Conservation (phyloP, 1,284 basidiomycete species). For the Ganoderma multipileum region DNA sequence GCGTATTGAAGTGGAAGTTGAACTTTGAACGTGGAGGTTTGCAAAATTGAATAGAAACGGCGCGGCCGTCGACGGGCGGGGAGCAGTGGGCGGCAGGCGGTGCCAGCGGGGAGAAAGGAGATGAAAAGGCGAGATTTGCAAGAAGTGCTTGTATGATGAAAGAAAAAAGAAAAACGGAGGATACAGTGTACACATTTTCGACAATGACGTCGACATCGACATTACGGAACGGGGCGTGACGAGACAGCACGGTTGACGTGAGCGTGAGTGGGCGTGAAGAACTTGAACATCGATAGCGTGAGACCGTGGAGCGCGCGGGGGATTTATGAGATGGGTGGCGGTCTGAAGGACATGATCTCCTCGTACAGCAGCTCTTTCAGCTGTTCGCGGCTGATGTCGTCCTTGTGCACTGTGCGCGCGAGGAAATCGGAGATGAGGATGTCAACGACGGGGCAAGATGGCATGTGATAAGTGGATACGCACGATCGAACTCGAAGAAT, state of each 20-base stretch:
- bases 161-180: background rate
- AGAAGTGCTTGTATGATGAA: background rate
- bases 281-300: slow-evolving; percentile 5
- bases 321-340: slow-evolving; percentile 60
- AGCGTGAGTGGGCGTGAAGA: slow-evolving; percentile 10
- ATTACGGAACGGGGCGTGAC: slow-evolving; percentile 6
- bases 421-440: background rate
- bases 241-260: slow-evolving; percentile 21
- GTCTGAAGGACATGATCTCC: slow-evolving; percentile 82
- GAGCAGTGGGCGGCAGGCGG: no score
- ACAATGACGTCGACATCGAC: slow-evolving; percentile 14
- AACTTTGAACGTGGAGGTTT: background rate
- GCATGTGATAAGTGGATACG: no score
- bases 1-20: background rate
- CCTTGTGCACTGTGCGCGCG: slow-evolving; percentile 77
- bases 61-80: background rate
- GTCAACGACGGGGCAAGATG: no score
- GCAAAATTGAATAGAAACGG: background rate
- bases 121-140: background rate
- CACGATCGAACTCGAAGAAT: slow-evolving; percentile 93
- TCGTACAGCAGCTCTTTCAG: slow-evolving; percentile 74
- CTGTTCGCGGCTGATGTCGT: slow-evolving; percentile 88
- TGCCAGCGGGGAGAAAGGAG: background rate
- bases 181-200: slow-evolving; percentile 4
- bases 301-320: background rate